Percentiles rank a stretch among this genome's conserved stretches.
phyloP scores from a whole-genome alignment of 2,329 filamentous ascomycete species.

The Nothophoma quercina region DNA sequence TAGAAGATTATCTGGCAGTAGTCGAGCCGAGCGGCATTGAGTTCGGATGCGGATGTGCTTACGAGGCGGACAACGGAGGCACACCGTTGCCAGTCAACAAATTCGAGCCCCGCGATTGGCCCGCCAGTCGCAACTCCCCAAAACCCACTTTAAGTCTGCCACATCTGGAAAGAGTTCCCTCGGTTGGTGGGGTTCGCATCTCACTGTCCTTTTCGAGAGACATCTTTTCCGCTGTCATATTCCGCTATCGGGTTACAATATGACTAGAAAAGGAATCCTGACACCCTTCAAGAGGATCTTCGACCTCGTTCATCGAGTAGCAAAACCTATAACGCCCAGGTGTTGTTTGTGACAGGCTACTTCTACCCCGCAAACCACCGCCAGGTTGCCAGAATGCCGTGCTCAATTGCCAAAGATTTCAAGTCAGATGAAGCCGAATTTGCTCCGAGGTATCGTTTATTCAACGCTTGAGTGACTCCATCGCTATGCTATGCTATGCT shows the following conservation, averaged over 20 bases:
- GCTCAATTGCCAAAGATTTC: not conserved
- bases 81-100: conserved; percentile 16
- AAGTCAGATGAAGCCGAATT: not conserved
- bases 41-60: conserved; percentile 11
- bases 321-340: too few relatives aligned
- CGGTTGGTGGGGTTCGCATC: not conserved
- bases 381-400: not conserved
- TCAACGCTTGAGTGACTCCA: conserved; percentile 11
- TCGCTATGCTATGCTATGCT: conserved; percentile 20
- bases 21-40: conserved; percentile 21
- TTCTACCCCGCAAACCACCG: not conserved
- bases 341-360: too few relatives aligned
- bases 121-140: not conserved
- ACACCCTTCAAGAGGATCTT: too few relatives aligned
- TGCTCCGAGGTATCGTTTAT: conserved; percentile 2
- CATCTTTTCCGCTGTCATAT: not conserved
- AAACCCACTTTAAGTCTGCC: conserved; percentile 1
- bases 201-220: not conserved
- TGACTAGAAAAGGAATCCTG: too few relatives aligned
- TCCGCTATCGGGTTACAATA: not conserved
- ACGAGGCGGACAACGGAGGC: conserved; percentile 2
- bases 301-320: too few relatives aligned
- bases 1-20: conserved; percentile 14
- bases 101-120: conserved; percentile 27
- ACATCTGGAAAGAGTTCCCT: conserved; percentile 24